Percentiles rank a stretch among this genome's conserved stretches.
Evolutionary conservation across 106 monocot genomes (phyloP).

Genomic region (Apostasia shenzhenica): DNA sequence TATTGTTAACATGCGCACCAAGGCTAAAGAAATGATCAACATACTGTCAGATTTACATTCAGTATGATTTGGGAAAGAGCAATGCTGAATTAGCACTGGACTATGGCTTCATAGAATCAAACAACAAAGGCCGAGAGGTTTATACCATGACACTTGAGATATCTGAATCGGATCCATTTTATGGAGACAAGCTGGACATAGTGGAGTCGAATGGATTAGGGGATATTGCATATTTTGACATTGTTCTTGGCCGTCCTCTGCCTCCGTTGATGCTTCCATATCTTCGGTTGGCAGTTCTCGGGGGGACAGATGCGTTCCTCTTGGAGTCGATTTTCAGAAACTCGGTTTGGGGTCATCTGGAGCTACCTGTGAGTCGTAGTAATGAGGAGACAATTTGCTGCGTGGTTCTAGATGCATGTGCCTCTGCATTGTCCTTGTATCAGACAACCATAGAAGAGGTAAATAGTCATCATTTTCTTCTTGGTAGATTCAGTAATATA

Average conservation of each 20-base stretch:
- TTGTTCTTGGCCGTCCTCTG: conserved; percentile 48
- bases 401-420: conserved; percentile 71
- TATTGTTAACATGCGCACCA: background rate
- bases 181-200: conserved; percentile 86
- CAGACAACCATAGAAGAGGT: conserved; percentile 83
- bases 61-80: conserved; percentile 82
- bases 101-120: conserved; percentile 81
- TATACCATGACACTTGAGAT: conserved; percentile 90
- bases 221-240: conserved; percentile 78
- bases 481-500: too few relatives aligned
- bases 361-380: conserved; percentile 64
- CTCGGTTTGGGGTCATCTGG: conserved; percentile 76
- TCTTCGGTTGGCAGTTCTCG: conserved; percentile 74
- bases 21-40: background rate
- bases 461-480: background rate
- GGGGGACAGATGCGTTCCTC: conserved; percentile 90
- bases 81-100: conserved; percentile 89
- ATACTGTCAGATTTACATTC: conserved; percentile 63
- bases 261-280: conserved; percentile 73
- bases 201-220: conserved; percentile 72
- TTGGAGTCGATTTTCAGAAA: conserved; percentile 90
- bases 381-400: conserved; percentile 77
- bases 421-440: conserved; percentile 60
- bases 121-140: conserved; percentile 27
- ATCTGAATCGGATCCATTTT: conserved; percentile 82